phyloP scores from a whole-genome alignment of 2,329 filamentous ascomycete genomes.

The Trichoderma arundinaceum region DNA sequence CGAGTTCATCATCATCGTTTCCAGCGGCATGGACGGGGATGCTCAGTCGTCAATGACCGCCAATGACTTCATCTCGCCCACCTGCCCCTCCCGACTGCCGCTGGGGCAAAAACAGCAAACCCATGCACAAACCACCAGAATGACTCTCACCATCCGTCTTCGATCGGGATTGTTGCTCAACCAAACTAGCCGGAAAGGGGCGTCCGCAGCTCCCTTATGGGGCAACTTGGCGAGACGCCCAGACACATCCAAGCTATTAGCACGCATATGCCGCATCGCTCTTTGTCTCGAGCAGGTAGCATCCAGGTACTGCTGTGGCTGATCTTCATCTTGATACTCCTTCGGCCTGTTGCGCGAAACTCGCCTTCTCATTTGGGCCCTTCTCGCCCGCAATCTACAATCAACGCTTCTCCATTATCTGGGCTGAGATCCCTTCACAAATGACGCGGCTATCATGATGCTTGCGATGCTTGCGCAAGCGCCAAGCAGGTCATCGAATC shows the following conservation, averaged over 20 bases:
- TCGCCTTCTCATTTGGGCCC: background rate
- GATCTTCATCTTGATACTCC: too few relatives aligned
- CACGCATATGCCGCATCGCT: background rate
- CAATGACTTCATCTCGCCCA: constrained; percentile 15
- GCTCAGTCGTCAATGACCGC: background rate
- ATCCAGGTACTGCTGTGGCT: too few relatives aligned
- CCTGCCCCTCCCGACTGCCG: background rate
- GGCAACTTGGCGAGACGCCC: background rate
- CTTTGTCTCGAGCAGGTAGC: too few relatives aligned
- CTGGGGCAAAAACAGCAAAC: background rate
- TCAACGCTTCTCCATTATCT: background rate
- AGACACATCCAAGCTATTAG: background rate
- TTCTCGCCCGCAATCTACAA: background rate
- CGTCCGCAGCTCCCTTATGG: constrained; percentile 16
- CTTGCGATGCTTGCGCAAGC: constrained; percentile 4
- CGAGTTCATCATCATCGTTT: too few relatives aligned
- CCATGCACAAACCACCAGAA: background rate
- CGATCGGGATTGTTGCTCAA: background rate
- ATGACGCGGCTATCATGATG: background rate
- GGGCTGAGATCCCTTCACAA: background rate
- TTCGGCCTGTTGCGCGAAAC: background rate
- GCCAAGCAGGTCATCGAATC: constrained; percentile 5
- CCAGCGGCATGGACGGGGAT: background rate
- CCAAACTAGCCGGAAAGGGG: background rate
- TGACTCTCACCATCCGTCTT: background rate